phyloP scores from a whole-genome alignment of 2,329 filamentous ascomycete genomes.

The Phaeophleospora eucalypticola region DNA sequence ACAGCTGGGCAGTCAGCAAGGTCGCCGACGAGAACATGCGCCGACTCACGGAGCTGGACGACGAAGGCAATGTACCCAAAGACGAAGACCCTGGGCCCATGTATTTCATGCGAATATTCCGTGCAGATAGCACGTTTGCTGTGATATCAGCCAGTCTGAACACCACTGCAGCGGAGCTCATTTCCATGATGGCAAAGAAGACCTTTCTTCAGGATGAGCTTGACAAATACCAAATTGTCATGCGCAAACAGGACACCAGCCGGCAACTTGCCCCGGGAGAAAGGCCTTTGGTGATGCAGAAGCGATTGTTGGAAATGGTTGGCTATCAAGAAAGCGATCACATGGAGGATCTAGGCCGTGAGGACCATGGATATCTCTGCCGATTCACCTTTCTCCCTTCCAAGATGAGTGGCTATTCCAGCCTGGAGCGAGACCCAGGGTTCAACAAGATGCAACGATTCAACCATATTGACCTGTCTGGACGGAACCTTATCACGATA shows the following conservation, averaged over 20 bases:
- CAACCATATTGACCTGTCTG: slow-evolving; percentile 87
- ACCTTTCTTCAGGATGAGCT: slow-evolving; percentile 85
- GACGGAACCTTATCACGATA: slow-evolving; percentile 87
- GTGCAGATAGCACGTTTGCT: slow-evolving; percentile 88
- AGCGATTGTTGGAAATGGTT: slow-evolving; percentile 81
- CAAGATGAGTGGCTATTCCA: slow-evolving; percentile 74
- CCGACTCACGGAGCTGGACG: slow-evolving; percentile 61
- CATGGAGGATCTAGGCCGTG: slow-evolving; percentile 87
- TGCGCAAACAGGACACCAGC: slow-evolving; percentile 87
- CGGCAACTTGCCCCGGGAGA: slow-evolving; percentile 75
- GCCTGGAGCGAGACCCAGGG: slow-evolving; percentile 70
- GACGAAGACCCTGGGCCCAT: slow-evolving; percentile 70
- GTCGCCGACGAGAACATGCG: slow-evolving; percentile 60
- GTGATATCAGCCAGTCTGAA: slow-evolving; percentile 82
- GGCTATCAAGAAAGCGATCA: slow-evolving; percentile 83
- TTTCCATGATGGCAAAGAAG: slow-evolving; percentile 89
- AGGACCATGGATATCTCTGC: slow-evolving; percentile 96
- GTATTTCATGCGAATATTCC: slow-evolving; percentile 94
- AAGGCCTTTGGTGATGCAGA: slow-evolving; percentile 85
- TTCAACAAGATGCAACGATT: slow-evolving; percentile 83
- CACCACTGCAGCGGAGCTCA: slow-evolving; percentile 79
- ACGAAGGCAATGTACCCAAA: slow-evolving; percentile 58
- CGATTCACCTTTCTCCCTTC: slow-evolving; percentile 92
- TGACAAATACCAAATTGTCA: slow-evolving; percentile 91
- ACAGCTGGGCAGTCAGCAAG: slow-evolving; percentile 90